Evolutionary conservation across 2,329 filamentous ascomycete species (phyloP).

Genomic region (Penicillium crustosum): DNA sequence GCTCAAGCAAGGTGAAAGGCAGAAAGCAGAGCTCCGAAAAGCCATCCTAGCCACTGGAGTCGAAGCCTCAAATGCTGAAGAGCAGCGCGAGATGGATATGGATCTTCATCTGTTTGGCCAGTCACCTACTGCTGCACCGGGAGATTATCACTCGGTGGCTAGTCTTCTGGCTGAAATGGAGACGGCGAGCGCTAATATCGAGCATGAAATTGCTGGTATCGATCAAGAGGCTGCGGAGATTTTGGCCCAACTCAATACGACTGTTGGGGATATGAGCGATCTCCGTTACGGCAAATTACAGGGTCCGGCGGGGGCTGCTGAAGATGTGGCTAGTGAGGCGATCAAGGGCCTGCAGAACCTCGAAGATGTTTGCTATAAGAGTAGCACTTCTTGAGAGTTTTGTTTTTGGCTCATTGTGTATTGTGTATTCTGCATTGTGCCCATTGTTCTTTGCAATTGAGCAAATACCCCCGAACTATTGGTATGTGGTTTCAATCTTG

Average conservation of each 20-base stretch:
- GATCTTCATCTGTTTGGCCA: slow-evolving; percentile 62
- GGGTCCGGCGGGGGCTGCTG: slow-evolving; percentile 53
- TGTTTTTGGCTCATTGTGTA: background rate
- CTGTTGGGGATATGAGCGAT: slow-evolving; percentile 74
- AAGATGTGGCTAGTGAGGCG: slow-evolving; percentile 64
- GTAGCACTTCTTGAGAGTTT: slow-evolving; percentile 14
- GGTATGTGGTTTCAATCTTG: background rate
- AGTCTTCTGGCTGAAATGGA: slow-evolving; percentile 70
- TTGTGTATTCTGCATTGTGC: background rate
- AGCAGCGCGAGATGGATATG: slow-evolving; percentile 44
- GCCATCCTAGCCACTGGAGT: slow-evolving; percentile 34
- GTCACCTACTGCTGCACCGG: slow-evolving; percentile 36
- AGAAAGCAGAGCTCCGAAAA: slow-evolving; percentile 41
- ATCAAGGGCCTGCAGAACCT: slow-evolving; percentile 65
- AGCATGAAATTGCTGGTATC: slow-evolving; percentile 65
- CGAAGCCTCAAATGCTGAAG: slow-evolving; percentile 32
- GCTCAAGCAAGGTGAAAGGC: slow-evolving; percentile 36
- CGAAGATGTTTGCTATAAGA: slow-evolving; percentile 60
- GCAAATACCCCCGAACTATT: background rate
- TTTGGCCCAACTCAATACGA: slow-evolving; percentile 62
- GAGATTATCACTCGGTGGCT: slow-evolving; percentile 58
- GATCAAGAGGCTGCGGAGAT: slow-evolving; percentile 64
- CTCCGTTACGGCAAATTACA: slow-evolving; percentile 74
- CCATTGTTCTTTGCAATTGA: background rate
- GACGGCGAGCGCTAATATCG: slow-evolving; percentile 62